phyloP scores from a whole-genome alignment of 805 yeast genomes.

The Monosporozyma servazzii region DNA sequence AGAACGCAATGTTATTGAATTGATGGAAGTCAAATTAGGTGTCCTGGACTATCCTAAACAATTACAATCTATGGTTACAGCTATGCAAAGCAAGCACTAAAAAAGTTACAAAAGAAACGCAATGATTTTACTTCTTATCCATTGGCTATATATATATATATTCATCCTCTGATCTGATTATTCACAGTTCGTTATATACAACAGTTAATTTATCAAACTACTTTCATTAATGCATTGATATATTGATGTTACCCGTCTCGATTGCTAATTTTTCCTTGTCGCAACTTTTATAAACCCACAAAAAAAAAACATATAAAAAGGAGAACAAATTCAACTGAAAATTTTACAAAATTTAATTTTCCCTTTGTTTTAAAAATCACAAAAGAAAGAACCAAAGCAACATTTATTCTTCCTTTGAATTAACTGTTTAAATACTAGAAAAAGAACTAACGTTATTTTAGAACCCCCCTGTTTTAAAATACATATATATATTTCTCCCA shows the following conservation, averaged over 20 bases:
- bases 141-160: not conserved
- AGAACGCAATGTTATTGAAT: conserved; percentile 33
- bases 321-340: not conserved
- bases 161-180: not conserved
- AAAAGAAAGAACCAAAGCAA: not conserved
- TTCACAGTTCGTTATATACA: too few species aligned
- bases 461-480: not conserved
- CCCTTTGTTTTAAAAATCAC: not conserved
- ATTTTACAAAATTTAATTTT: not conserved
- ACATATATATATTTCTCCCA: not conserved
- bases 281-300: not conserved
- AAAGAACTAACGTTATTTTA: not conserved
- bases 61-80: conserved; percentile 36
- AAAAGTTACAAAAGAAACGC: not conserved
- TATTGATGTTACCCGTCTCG: not conserved
- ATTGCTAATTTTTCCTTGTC: not conserved
- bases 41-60: conserved; percentile 58
- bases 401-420: not conserved
- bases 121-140: not conserved
- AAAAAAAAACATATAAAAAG: not conserved
- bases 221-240: not conserved
- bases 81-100: conserved; percentile 3
- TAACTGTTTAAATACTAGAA: not conserved
- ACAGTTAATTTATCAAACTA: too few species aligned
- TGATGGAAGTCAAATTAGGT: conserved; percentile 53